Base-by-base conservation (phyloP, 2,329 filamentous ascomycete genomes). In the Diaporthe velutina region DNA sequence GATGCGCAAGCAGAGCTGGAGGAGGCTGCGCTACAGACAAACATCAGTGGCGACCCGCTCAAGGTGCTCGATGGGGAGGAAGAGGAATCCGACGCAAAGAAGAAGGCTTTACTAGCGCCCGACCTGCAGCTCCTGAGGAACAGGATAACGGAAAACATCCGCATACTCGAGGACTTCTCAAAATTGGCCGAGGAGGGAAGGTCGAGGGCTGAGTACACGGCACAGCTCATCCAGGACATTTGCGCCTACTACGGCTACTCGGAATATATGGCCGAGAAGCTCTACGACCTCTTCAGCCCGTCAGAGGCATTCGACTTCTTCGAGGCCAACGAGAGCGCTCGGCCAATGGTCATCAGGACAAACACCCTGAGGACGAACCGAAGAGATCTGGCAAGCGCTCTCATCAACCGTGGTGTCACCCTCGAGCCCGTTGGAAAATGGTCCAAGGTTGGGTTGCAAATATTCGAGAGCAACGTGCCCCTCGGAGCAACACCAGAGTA, bases 211-310 rank as follows among this genome's bases (percentile, higher is more conserved):
- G 97, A 98, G 82, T 98, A 99, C 84, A 95, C 94, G 19, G 88
- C 91, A 30, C 94, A 97, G 83, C 88, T 99, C 73, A 85, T 98
- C 76, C 94, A 95, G 84, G 97, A 99, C 81, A 94, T 98, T 75
- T 98, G 95, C 86, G 91, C 93, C 73, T 99, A 99, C 88, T 99
- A 99, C 83, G 96, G 96, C 75, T 99, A 99, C 87, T 97, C 94
- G 4, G 91, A 93, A 50, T 98, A 93, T 85, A 90, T 99, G n/a
- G 97, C 96, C 6, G 95, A 98, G 85, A 99, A 98, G 88, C 92
- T 99, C 22, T 95, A 96, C 86, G 93, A 93, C 81, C 91, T 99
- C 9, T 98, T 99, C 86, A 92, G 95, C 1, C 95, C 97, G 0
- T 93, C 93, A 79, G 97, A 99, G 86, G 97, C 97, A 0, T 97